phyloP scores from a whole-genome alignment of 192 early-diverging fungal species.

The Glomus cerebriforme region DNA sequence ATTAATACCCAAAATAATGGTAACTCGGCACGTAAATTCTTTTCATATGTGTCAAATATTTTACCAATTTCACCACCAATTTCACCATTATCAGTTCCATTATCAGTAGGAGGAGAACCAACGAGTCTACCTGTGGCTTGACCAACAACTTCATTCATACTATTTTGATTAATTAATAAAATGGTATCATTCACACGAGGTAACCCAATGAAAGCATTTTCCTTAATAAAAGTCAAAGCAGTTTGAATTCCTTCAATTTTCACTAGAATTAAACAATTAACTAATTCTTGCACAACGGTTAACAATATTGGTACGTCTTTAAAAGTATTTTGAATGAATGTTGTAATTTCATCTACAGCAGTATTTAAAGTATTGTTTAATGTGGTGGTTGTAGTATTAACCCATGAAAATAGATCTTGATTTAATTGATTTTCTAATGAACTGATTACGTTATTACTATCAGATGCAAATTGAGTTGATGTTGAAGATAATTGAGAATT shows the following conservation, averaged over 20 bases:
- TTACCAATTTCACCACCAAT: slow-evolving; percentile 27
- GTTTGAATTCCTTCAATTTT: slow-evolving; percentile 26
- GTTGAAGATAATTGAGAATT: slow-evolving; percentile 8
- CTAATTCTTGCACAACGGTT: not conserved
- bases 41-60: slow-evolving; percentile 25
- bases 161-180: not conserved
- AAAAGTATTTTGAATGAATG: slow-evolving; percentile 14
- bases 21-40: not conserved
- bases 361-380: slow-evolving; percentile 22
- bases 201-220: slow-evolving; percentile 21
- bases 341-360: slow-evolving; percentile 24
- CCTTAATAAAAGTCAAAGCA: slow-evolving; percentile 12
- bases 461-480: not conserved
- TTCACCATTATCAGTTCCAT: not conserved
- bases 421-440: slow-evolving; percentile 16
- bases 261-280: slow-evolving; percentile 16
- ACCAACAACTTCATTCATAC: slow-evolving; percentile 14
- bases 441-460: slow-evolving; percentile 3
- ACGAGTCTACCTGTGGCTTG: slow-evolving; percentile 3
- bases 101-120: not conserved
- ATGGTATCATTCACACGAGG: slow-evolving; percentile 17
- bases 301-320: not conserved
- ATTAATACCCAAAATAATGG: slow-evolving; percentile 14
- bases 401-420: slow-evolving; percentile 16
- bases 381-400: slow-evolving; percentile 14